Conservation (phyloP, 1,139 yeast genomes). For the Pneumocystis wakefieldiae region DNA sequence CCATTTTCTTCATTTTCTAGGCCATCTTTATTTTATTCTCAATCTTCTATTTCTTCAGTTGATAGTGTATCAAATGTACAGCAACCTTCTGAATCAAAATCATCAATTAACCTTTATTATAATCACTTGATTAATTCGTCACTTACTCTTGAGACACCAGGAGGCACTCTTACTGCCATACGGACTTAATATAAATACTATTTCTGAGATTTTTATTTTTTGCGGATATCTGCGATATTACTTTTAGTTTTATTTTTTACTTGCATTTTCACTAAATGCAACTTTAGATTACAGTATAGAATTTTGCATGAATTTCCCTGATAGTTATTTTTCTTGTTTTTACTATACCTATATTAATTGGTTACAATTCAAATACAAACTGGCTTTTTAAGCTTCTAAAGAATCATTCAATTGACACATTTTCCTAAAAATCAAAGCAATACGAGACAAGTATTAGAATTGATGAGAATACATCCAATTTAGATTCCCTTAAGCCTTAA, state of each 20-base stretch:
- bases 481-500: no score
- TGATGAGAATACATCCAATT: no score
- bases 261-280: neutral
- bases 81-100: neutral
- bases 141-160: neutral
- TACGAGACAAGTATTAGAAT: no score
- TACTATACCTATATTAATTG: no score
- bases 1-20: neutral
- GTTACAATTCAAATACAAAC: no score
- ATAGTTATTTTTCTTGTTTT: no score
- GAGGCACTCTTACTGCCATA: neutral
- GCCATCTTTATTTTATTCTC: neutral
- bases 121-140: neutral
- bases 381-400: no score
- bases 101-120: neutral
- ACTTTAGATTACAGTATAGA: no score
- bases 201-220: neutral
- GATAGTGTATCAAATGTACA: neutral
- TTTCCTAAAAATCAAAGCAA: no score
- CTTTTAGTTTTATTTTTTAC: neutral
- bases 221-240: neutral
- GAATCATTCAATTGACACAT: no score
- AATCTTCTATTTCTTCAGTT: neutral
- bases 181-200: neutral
- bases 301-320: no score